Evolutionary conservation across 2,329 filamentous ascomycete genomes (phyloP), one percentile per base, ranked within the genome.

Genomic region (Aspergillus uvarum): DNA sequence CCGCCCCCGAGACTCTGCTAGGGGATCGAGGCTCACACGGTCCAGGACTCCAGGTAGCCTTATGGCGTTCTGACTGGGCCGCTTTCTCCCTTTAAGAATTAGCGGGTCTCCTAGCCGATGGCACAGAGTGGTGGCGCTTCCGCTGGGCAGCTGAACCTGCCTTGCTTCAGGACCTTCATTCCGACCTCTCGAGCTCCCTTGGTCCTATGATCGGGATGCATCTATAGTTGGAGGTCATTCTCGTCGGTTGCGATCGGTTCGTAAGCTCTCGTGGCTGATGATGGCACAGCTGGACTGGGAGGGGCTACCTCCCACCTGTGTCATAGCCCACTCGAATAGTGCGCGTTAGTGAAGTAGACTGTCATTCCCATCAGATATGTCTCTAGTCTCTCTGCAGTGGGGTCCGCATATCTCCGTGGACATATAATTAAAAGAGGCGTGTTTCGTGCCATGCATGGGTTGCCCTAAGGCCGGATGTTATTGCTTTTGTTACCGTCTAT

Each of bases 221-320:
- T 56, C 51, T 47, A 35, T 42, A 38, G 51, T 55, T 50, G 47
- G 44, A 51, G n/a, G 12, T 35, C 21, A 29, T 58, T 60, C 54
- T 56, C 60, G 54, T 62, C 58, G 60, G 54, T 48, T 65, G 59
- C 22, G 51, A 54, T 59, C 42, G 53, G 57, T 58, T 56, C 58
- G 61, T 56, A 65, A 64, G 64, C 59, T 63, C 62, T 61, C 59
- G 66, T 68, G 66, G 66, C 66, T 68, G 66, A 62, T 54, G 42
- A 65, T 59, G 58, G 59, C 54, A 60, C 63, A 68, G 66, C 66
- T 68, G 66, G 66, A 67, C 59, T 52, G 58, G 53, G 52, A 56
- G 55, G 60, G 49, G 44, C 54, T 35, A 7, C 60, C 60, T 29
- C 26, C 59, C 55, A 50, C 60, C 57, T 62, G 58, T 26, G 26